These are phyloP conservation scores for Medicago arabica DNA, from an alignment of 306 rosid genomes.

Conservation along the genomic window DNA sequence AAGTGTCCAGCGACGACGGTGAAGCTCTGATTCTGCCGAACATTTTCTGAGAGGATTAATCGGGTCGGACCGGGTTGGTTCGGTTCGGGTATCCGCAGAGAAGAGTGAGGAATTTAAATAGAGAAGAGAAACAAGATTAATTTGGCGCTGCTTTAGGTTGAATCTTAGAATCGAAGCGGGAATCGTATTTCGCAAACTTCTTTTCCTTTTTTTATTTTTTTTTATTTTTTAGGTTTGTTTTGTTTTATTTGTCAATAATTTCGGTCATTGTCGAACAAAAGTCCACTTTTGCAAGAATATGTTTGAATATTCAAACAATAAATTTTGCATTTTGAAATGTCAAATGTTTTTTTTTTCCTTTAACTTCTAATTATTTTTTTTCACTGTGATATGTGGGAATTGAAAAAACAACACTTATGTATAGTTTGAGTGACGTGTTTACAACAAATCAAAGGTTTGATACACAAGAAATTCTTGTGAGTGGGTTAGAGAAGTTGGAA, in stretches of 20 bases:
- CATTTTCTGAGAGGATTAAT: conserved; percentile 44
- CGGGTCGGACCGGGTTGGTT: not conserved
- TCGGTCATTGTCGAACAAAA: not conserved
- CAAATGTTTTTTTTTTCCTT: too few species aligned
- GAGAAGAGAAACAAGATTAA: not conserved
- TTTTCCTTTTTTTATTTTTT: not conserved
- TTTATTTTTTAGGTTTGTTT: not conserved
- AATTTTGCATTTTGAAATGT: too few species aligned
- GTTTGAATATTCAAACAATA: too few species aligned
- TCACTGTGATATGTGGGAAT: too few species aligned
- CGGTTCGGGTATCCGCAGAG: conserved; percentile 33
- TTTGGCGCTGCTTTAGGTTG: conserved; percentile 41
- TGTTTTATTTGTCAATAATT: too few species aligned
- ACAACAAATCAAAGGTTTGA: too few species aligned
- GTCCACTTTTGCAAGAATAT: not conserved
- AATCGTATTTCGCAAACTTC: conserved; percentile 47
- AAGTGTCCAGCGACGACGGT: conserved; percentile 63
- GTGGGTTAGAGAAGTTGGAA: too few species aligned
- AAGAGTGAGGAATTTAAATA: not conserved
- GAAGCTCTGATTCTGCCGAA: conserved; percentile 81
- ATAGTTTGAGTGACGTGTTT: too few species aligned
- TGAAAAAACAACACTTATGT: too few species aligned
- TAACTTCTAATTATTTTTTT: too few species aligned
- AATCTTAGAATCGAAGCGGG: conserved; percentile 54
- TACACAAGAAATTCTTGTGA: too few species aligned